A percentile compares a stretch with the other conserved stretches of the same genome.
phyloP scores from a whole-genome alignment of 306 rosid genomes.

The Acacia acuminata region DNA sequence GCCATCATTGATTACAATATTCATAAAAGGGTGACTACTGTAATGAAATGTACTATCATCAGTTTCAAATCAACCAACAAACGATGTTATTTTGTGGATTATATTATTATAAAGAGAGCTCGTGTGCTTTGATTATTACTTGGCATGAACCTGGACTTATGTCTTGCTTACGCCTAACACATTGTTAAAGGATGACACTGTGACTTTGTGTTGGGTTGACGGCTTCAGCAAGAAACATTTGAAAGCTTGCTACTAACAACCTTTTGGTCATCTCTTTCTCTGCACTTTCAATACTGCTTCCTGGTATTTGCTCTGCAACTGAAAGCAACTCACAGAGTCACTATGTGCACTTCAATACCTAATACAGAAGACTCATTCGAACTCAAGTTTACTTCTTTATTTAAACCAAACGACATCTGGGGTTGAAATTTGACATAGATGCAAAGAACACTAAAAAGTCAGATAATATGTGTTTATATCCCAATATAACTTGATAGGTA shows the following conservation, averaged over 20 bases:
- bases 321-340: conserved; percentile 29
- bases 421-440: background rate
- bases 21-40: background rate
- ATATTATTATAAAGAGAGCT: background rate
- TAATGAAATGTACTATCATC: background rate
- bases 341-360: conserved; percentile 1
- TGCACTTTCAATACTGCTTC: conserved; percentile 12
- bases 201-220: conserved; percentile 40
- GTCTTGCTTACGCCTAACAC: conserved; percentile 14
- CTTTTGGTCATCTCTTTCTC: conserved; percentile 11
- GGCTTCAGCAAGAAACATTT: conserved; percentile 52
- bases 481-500: background rate
- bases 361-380: background rate
- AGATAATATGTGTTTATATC: background rate
- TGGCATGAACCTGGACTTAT: conserved; percentile 5
- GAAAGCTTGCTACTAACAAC: conserved; percentile 45
- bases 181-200: conserved; percentile 9
- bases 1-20: background rate
- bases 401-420: conserved; percentile 6
- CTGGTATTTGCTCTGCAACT: background rate
- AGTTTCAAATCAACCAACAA: conserved; percentile 19
- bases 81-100: background rate
- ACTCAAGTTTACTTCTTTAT: background rate
- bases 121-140: conserved; percentile 24
- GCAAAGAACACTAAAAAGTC: background rate